Evolutionary conservation across 169 alveolate species (phyloP), one percentile per base, ranked within the genome.

Genomic region (Plasmodium reichenowi): DNA sequence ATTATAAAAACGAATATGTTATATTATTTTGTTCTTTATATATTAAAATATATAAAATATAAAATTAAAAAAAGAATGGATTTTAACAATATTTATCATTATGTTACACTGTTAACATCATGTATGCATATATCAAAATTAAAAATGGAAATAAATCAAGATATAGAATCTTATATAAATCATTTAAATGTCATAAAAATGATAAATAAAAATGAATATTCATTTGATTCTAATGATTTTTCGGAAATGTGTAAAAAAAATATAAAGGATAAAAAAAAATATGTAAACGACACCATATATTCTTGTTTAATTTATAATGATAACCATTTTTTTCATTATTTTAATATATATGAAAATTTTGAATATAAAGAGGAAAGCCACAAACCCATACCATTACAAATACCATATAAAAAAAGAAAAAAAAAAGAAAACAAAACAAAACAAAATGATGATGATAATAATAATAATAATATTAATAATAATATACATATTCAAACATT

Each of bases 151-250:
- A 38, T 10, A 43, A 70, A 32, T 20, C 1, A 48, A 8, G 47
- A 54, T 13, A n/a, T 12, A 47, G 83, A 80, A 43, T 5, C 32
- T 22, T 17, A 80, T 15, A 47, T 68, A 17, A 80, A 80, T 8
- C 8, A 12, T 56, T 9, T 80, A 29, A 80, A 80, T 38, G 70
- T 22, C 15, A 45, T 80, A 15, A 80, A 8, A 58, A 68, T 80
- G 83, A 13, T 66, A 47, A 80, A 80, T 72, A 80, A 38, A 62
- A 80, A 80, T 68, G 90, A 80, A 58, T 80, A 80, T 15, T 20
- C 80, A 4, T 24, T 80, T 47, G 83, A 80, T 13, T 3, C 38
- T 67, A 29, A 54, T 3, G 20, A 45, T 29, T 68, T 80, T 47
- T 48, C 72, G 0, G 56, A 80, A 22, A 54, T 70, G 24, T 80